These are phyloP conservation scores for Diaporthe sp. DNA, from an alignment of 2,329 filamentous ascomycete genomes.

Conservation along the genomic window DNA sequence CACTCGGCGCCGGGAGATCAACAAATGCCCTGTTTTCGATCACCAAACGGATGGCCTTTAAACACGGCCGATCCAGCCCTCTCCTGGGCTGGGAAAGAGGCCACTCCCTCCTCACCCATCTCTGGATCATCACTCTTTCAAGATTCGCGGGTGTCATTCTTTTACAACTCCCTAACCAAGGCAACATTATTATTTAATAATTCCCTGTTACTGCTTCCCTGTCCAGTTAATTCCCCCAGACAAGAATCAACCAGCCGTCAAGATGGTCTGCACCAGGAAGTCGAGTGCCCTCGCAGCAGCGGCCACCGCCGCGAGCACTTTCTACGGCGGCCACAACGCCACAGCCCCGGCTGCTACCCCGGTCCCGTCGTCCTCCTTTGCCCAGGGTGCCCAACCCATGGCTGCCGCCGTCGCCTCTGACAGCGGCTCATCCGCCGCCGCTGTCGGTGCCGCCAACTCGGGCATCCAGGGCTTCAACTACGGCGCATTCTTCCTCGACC, in stretches of 20 bases:
- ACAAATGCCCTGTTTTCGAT: slow-evolving; percentile 28
- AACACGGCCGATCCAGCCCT: slow-evolving; percentile 16
- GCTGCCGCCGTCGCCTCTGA: slow-evolving; percentile 29
- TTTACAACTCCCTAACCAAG: slow-evolving; percentile 6
- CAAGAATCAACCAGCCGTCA: slow-evolving; percentile 11
- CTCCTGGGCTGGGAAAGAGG: slow-evolving; percentile 1
- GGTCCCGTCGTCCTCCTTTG: slow-evolving; percentile 16
- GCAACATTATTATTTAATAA: slow-evolving; percentile 15
- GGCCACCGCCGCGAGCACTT: slow-evolving; percentile 32
- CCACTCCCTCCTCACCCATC: slow-evolving; percentile 24
- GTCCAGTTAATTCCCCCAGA: neutral
- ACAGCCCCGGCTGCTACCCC: neutral
- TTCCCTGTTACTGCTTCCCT: neutral
- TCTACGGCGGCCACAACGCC: slow-evolving; percentile 19
- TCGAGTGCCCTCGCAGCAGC: slow-evolving; percentile 36
- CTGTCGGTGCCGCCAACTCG: slow-evolving; percentile 38
- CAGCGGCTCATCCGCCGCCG: slow-evolving; percentile 2
- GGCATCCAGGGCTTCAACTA: slow-evolving; percentile 78
- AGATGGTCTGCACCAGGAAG: slow-evolving; percentile 35
- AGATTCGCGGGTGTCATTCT: slow-evolving; percentile 22
- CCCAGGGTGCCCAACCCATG: neutral
- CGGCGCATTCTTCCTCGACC: slow-evolving; percentile 70
- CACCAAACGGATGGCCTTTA: slow-evolving; percentile 5
- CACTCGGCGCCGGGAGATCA: slow-evolving; percentile 34
- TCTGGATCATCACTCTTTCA: slow-evolving; percentile 24